Conservation (phyloP, 805 yeast species). For the Kregervanrija delftensis region DNA sequence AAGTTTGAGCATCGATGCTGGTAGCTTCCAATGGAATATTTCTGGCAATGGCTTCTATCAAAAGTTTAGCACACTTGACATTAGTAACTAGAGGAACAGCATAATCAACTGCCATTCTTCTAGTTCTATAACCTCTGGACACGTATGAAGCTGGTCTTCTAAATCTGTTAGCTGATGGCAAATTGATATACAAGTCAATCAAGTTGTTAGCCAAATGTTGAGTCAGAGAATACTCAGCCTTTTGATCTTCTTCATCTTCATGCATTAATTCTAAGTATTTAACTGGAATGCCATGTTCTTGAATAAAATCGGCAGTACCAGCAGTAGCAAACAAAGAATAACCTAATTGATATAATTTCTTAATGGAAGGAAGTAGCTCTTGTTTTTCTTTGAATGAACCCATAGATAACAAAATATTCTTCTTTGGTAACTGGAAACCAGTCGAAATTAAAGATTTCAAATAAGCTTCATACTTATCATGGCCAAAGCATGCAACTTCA, state of each 20-base stretch:
- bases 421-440: conserved; percentile 92
- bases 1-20: conserved; percentile 82
- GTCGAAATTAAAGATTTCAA: conserved; percentile 90
- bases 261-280: conserved; percentile 85
- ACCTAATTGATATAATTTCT: conserved; percentile 74
- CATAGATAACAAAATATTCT: conserved; percentile 85
- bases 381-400: conserved; percentile 97
- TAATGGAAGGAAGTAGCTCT: conserved; percentile 85
- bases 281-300: conserved; percentile 91
- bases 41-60: conserved; percentile 90
- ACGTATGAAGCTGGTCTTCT: conserved; percentile 98
- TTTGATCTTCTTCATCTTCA: conserved; percentile 65
- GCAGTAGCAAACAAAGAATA: conserved; percentile 93
- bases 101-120: conserved; percentile 99
- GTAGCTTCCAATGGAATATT: conserved; percentile 59
- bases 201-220: conserved; percentile 94
- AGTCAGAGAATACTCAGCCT: conserved; percentile 89
- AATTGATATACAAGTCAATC: conserved; percentile 92
- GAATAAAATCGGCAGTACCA: conserved; percentile 97
- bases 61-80: conserved; percentile 92
- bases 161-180: conserved; percentile 95
- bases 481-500: conserved; percentile 97
- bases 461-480: conserved; percentile 94
- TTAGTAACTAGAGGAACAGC: conserved; percentile 97
- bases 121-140: conserved; percentile 94